Percentiles rank a stretch among this genome's conserved stretches.
These are phyloP conservation scores for Jatropha podagrica DNA, from an alignment of 441 rosid species.

Conservation along the genomic window DNA sequence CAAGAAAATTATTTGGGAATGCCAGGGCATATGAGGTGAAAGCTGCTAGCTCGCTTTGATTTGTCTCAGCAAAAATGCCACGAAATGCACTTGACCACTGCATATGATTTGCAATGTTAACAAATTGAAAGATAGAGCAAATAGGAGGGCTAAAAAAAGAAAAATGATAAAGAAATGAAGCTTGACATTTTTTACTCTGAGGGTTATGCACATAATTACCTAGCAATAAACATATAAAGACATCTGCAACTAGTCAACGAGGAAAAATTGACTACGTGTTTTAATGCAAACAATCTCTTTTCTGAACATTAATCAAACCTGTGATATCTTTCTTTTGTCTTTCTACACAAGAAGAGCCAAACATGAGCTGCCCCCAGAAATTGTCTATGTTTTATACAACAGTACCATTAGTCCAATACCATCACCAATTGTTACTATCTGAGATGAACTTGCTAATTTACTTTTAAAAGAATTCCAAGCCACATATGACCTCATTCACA, in stretches of 20 bases:
- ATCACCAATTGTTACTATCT: slow-evolving; percentile 1
- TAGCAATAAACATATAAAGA: neutral
- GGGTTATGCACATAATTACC: slow-evolving; percentile 4
- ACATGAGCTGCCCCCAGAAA: neutral
- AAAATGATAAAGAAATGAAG: neutral
- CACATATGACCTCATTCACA: neutral
- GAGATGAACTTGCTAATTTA: neutral
- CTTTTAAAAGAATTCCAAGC: neutral
- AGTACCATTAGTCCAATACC: neutral
- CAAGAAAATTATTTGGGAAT: slow-evolving; percentile 72
- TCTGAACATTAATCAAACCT: slow-evolving; percentile 1
- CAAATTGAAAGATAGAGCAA: slow-evolving; percentile 13
- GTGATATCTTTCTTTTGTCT: neutral
- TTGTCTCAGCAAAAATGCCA: slow-evolving; percentile 75
- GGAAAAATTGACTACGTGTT: neutral
- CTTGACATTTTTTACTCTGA: neutral
- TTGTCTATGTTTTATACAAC: neutral
- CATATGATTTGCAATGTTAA: slow-evolving; percentile 29
- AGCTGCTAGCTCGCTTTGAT: slow-evolving; percentile 92
- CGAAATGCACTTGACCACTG: slow-evolving; percentile 58
- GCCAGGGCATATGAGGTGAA: slow-evolving; percentile 90
- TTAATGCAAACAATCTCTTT: neutral
- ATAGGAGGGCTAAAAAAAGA: neutral
- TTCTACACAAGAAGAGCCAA: neutral
- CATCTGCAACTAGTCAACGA: neutral